Percentiles rank a stretch among this genome's conserved stretches.
Conservation (phyloP, 495 filamentous ascomycete genomes). For the Tetracladium marchalianum region DNA sequence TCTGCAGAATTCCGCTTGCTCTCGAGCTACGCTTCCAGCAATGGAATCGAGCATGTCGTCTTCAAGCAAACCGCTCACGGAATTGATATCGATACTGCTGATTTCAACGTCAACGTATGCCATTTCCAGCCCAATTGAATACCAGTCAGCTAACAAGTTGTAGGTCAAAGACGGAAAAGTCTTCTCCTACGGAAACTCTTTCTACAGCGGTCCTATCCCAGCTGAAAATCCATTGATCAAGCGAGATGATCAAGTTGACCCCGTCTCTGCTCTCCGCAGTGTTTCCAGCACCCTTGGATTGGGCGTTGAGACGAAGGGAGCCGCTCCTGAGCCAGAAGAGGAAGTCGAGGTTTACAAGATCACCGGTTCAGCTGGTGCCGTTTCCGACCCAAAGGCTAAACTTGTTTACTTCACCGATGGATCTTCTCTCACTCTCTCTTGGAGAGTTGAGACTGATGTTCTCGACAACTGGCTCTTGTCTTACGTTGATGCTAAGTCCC, state of each 20-base stretch:
- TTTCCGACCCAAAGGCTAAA: constrained; percentile 32
- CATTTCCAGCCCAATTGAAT: neutral
- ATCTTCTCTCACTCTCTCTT: constrained; percentile 30
- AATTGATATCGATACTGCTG: constrained; percentile 44
- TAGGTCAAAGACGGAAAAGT: constrained; percentile 28
- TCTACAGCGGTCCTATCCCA: constrained; percentile 28
- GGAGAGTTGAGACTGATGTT: constrained; percentile 40
- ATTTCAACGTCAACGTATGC: constrained; percentile 46
- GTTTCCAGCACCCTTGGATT: constrained; percentile 24
- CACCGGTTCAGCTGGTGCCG: constrained; percentile 27
- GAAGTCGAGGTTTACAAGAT: constrained; percentile 25
- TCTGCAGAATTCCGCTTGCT: constrained; percentile 30
- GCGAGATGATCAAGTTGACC: constrained; percentile 23
- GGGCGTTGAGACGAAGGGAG: constrained; percentile 23
- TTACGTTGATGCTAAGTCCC: constrained; percentile 34
- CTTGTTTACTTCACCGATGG: constrained; percentile 35
- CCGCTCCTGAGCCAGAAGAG: constrained; percentile 24
- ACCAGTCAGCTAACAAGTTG: constrained; percentile 12
- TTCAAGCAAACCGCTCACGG: constrained; percentile 44
- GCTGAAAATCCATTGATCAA: constrained; percentile 22
- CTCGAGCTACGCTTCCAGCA: constrained; percentile 32
- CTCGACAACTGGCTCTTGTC: constrained; percentile 39
- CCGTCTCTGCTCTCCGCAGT: constrained; percentile 25
- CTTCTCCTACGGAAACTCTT: constrained; percentile 35
- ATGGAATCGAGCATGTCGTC: constrained; percentile 41